These are phyloP conservation scores for Candida lessepsii DNA, from an alignment of 805 yeast species.

Conservation along the genomic window DNA sequence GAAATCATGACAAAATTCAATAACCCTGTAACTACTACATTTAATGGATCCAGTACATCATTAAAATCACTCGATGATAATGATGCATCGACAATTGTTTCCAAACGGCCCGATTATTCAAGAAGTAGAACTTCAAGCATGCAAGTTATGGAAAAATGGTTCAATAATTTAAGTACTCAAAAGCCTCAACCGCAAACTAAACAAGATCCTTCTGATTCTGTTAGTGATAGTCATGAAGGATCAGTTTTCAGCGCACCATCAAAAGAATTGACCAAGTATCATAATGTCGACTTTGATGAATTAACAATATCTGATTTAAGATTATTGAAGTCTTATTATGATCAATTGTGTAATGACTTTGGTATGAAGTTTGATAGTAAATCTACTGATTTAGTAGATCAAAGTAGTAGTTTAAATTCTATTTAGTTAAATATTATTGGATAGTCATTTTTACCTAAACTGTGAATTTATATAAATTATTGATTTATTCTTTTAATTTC, in stretches of 20 bases:
- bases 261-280: conserved; percentile 32
- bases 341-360: conserved; percentile 32
- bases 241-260: conserved; percentile 20
- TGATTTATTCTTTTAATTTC: no score
- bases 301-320: conserved; percentile 36
- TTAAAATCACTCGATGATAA: conserved; percentile 31
- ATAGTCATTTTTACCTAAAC: no score
- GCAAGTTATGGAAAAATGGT: conserved; percentile 46
- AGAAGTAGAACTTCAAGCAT: conserved; percentile 37
- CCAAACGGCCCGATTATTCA: conserved; percentile 25
- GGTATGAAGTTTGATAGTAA: conserved; percentile 17
- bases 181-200: conserved; percentile 1
- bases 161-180: conserved; percentile 28
- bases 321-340: conserved; percentile 33
- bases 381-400: conserved; percentile 14
- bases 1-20: conserved; percentile 44
- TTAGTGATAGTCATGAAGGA: conserved; percentile 20
- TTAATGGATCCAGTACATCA: conserved; percentile 29
- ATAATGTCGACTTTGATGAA: conserved; percentile 34
- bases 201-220: conserved; percentile 12
- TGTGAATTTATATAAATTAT: no score
- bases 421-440: conserved; percentile 13
- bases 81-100: conserved; percentile 10
- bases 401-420: conserved; percentile 11
- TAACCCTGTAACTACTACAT: conserved; percentile 4